Conservation (phyloP, 2,329 filamentous ascomycete species). For the Alternaria conjuncta region DNA sequence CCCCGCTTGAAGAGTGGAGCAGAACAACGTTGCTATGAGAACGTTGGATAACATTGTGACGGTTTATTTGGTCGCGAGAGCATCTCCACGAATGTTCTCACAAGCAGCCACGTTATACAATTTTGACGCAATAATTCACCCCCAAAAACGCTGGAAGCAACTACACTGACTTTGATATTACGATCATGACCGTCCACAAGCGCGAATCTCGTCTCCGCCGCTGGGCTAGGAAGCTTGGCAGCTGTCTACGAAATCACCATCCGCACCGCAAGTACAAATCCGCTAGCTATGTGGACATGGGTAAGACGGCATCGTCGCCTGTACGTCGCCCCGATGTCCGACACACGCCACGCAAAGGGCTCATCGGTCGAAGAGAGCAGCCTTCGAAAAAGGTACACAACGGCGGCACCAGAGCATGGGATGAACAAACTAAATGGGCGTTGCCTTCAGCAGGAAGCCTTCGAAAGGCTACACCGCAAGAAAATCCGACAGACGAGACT, state of each 20-base stretch:
- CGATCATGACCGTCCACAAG: not conserved
- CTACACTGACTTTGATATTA: not conserved
- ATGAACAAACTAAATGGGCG: not conserved
- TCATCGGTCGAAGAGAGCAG: not conserved
- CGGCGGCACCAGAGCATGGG: not conserved
- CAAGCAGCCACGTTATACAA: not conserved
- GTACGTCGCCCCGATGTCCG: not conserved
- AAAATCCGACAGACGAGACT: not conserved
- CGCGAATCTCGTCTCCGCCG: conserved; percentile 2
- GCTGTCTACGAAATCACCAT: conserved; percentile 4
- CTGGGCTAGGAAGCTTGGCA: conserved; percentile 9
- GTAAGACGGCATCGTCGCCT: not conserved
- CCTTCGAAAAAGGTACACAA: not conserved
- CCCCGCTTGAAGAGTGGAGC: not conserved
- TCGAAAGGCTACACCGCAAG: not conserved
- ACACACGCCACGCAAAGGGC: not conserved
- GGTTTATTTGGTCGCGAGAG: not conserved
- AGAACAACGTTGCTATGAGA: not conserved
- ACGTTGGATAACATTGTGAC: not conserved
- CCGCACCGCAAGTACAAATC: conserved; percentile 6
- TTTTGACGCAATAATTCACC: not conserved
- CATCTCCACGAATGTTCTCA: not conserved
- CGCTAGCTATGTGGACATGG: conserved; percentile 1
- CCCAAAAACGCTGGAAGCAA: not conserved
- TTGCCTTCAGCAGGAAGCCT: conserved; percentile 9